Base-by-base conservation (phyloP, 345 rosid species). In the Populus simonii region DNA sequence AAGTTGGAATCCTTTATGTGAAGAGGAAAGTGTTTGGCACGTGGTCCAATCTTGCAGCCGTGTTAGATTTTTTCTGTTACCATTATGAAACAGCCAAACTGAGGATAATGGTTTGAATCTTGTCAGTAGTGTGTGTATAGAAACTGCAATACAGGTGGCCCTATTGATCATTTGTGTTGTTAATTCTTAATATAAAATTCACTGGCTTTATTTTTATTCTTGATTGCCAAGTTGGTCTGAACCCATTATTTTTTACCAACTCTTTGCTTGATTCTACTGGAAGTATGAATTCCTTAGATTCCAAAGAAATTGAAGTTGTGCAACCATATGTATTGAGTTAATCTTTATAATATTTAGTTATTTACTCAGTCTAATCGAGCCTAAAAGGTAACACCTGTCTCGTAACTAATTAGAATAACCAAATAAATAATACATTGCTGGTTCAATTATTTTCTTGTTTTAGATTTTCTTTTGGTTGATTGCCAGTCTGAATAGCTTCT, bases 61-160 rank as follows among this genome's bases (percentile, higher is more conserved):
- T 66, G 29, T 25, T 66, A 53, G 61, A 38, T 57, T 29, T 41
- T 61, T 77, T 70, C 41, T 39, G 43, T 12, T 62, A 29, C 36
- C n/a, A 51, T 67, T 18, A 49, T 27, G 62, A n/a, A 35, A 31
- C 41, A 66, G 20, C 38, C 41, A 66, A 31, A 66, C n/a, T 20
- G 41, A 29, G 65, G 3, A 8, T 59, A 25, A 39, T 39, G 10
- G 33, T 33, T 10, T 76, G 73, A 57, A 76, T 76, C n/a, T 39
- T 77, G 80, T 39, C 33, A 57, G 74, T 27, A 59, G 61, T 10
- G 13, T 8, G 25, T 3, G 27, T 51, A 55, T 12, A 27, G 38
- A 68, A 25, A 68, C 43, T 69, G 67, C 36, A 71, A 47, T 47
- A 57, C 39, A 39, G 18, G 57, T 66, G 81, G 81, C 66, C 81